Percentiles rank a stretch among this genome's conserved stretches.
phyloP scores from a whole-genome alignment of 192 early-diverging fungal genomes.

The Coemansia sp. region DNA sequence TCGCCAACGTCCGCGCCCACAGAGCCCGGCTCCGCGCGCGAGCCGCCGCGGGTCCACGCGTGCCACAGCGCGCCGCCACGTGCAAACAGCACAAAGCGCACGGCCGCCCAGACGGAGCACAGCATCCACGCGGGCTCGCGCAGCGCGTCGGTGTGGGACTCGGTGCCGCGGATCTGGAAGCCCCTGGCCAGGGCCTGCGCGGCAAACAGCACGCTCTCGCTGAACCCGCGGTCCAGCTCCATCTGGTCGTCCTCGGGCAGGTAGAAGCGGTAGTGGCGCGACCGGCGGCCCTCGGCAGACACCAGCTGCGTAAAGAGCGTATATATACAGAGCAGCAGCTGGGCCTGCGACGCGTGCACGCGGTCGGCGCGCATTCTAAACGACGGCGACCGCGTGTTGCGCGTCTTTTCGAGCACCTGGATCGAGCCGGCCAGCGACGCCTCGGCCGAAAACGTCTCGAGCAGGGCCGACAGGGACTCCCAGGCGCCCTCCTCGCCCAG shows the following conservation, averaged over 20 bases:
- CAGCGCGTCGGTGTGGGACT: slow-evolving; percentile 55
- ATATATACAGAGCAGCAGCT: slow-evolving; percentile 57
- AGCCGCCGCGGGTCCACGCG: slow-evolving; percentile 6
- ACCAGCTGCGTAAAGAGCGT: slow-evolving; percentile 53
- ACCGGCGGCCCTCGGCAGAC: slow-evolving; percentile 34
- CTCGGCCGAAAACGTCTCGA: slow-evolving; percentile 24
- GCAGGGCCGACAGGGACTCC: slow-evolving; percentile 9
- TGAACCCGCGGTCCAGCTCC: slow-evolving; percentile 65
- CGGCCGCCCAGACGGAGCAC: slow-evolving; percentile 55
- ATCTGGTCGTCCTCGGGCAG: slow-evolving; percentile 67
- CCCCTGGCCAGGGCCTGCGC: slow-evolving; percentile 64
- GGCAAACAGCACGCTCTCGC: slow-evolving; percentile 71
- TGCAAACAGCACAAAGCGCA: slow-evolving; percentile 54
- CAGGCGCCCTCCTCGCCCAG: not conserved
- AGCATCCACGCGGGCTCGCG: slow-evolving; percentile 54
- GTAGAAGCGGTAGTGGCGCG: slow-evolving; percentile 56
- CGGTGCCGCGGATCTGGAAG: slow-evolving; percentile 68
- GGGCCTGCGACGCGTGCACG: slow-evolving; percentile 59
- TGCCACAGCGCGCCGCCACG: slow-evolving; percentile 25
- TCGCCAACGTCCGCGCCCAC: not conserved
- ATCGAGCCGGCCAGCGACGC: slow-evolving; percentile 25
- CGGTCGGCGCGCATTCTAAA: slow-evolving; percentile 54
- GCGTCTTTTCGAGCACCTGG: slow-evolving; percentile 18
- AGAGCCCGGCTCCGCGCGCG: not conserved
- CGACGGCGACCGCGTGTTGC: slow-evolving; percentile 23